Evolutionary conservation across 169 alveolate genomes (phyloP).

Genomic region (Plasmodium vinckei): DNA sequence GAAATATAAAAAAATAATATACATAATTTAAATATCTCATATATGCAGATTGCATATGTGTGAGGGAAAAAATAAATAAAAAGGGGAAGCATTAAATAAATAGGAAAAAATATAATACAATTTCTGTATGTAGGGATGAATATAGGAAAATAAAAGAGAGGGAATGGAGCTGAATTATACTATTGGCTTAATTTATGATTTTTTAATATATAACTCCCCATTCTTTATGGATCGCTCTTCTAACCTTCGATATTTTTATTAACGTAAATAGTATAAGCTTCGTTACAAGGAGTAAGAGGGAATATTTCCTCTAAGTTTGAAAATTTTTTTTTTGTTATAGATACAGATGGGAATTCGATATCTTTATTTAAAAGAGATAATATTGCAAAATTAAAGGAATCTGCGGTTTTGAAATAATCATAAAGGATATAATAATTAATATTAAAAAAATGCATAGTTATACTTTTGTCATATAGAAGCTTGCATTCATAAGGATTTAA

Average conservation of each 20-base stretch:
- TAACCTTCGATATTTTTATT: constrained; percentile 14
- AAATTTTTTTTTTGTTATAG: constrained; percentile 35
- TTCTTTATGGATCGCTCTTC: background rate
- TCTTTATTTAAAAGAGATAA: constrained; percentile 63
- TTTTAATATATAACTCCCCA: too few species aligned
- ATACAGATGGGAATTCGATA: constrained; percentile 43
- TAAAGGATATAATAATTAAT: constrained; percentile 40
- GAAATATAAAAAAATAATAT: too few species aligned
- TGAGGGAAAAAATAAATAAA: too few species aligned
- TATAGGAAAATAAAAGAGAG: too few species aligned
- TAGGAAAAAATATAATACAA: too few species aligned
- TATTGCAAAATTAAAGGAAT: constrained; percentile 46
- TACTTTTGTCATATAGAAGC: constrained; percentile 33
- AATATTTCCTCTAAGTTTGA: constrained; percentile 55
- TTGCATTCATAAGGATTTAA: constrained; percentile 73
- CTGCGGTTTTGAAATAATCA: constrained; percentile 59
- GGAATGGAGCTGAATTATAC: too few species aligned
- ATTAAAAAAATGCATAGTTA: constrained; percentile 52
- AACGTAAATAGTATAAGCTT: constrained; percentile 28
- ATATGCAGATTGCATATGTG: too few species aligned
- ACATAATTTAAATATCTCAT: too few species aligned
- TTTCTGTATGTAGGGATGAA: too few species aligned
- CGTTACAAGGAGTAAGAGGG: constrained; percentile 11
- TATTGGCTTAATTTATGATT: too few species aligned
- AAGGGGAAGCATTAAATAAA: too few species aligned